phyloP scores from a whole-genome alignment of 2,329 filamentous ascomycete genomes.

The Fusarium sp. region DNA sequence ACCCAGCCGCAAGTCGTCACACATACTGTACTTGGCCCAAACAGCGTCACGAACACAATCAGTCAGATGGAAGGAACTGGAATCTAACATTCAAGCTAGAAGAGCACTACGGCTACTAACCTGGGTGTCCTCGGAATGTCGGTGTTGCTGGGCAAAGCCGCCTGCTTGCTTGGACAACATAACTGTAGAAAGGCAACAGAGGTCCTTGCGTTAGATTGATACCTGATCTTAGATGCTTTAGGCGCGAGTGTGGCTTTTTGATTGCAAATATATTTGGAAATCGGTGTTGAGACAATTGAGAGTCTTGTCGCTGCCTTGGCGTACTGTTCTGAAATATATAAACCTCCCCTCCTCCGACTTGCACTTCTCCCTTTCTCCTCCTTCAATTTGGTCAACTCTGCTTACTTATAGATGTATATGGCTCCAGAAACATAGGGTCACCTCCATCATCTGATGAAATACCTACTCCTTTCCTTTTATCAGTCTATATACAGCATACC shows the following conservation, averaged over 20 bases:
- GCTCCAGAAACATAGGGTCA: no score
- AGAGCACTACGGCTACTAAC: neutral
- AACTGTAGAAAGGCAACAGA: neutral
- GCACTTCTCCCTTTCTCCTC: neutral
- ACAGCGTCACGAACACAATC: rapidly evolving
- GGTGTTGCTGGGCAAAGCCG: neutral
- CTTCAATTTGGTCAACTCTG: neutral
- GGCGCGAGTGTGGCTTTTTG: no score
- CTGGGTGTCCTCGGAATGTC: neutral
- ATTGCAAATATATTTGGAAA: neutral
- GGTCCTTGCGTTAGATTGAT: neutral
- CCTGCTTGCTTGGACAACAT: neutral
- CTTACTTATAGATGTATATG: neutral
- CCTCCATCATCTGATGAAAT: neutral
- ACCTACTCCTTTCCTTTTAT: rapidly evolving
- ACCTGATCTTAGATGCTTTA: rapidly evolving
- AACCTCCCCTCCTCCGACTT: neutral
- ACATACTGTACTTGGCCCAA: neutral
- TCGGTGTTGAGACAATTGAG: rapidly evolving
- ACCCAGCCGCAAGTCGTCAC: neutral
- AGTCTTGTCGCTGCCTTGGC: neutral
- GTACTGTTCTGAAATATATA: neutral
- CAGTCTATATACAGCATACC: neutral
- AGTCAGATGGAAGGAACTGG: neutral
- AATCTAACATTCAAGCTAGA: neutral